phyloP scores from a whole-genome alignment of 1,284 basidiomycete species.

The Volvariella volvacea region DNA sequence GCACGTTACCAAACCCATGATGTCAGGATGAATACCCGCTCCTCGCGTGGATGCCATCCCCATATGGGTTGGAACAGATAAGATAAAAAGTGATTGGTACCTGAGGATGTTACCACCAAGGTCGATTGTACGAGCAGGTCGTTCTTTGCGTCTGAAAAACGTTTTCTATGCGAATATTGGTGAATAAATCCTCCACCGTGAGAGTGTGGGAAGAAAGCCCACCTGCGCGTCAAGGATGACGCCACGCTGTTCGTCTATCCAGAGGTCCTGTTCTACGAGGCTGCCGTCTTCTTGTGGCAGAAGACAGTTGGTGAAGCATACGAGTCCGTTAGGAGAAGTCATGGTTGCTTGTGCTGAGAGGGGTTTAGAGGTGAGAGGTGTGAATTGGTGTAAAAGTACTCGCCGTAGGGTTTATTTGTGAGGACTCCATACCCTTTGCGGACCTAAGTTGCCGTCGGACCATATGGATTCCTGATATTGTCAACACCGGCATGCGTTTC shows the following conservation, averaged over 20 bases:
- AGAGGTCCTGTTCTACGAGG: slow-evolving; percentile 62
- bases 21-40: background rate
- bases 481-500: no score
- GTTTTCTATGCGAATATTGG: slow-evolving; percentile 39
- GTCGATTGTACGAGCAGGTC: slow-evolving; percentile 60
- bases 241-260: slow-evolving; percentile 68
- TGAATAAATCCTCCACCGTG: slow-evolving; percentile 1
- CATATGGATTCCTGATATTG: slow-evolving; percentile 7
- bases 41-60: no score
- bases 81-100: slow-evolving; percentile 23
- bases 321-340: slow-evolving; percentile 50
- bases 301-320: slow-evolving; percentile 83
- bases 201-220: slow-evolving; percentile 9
- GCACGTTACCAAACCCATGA: background rate
- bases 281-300: slow-evolving; percentile 72
- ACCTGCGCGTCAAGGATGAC: slow-evolving; percentile 72
- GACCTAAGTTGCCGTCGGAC: background rate
- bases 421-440: no score
- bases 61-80: no score
- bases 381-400: no score
- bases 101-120: slow-evolving; percentile 70
- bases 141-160: slow-evolving; percentile 55
- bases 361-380: background rate
- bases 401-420: background rate
- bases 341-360: slow-evolving; percentile 16